Conservation (phyloP, 208 protist genomes). For the Tritrichomonas musculus region DNA sequence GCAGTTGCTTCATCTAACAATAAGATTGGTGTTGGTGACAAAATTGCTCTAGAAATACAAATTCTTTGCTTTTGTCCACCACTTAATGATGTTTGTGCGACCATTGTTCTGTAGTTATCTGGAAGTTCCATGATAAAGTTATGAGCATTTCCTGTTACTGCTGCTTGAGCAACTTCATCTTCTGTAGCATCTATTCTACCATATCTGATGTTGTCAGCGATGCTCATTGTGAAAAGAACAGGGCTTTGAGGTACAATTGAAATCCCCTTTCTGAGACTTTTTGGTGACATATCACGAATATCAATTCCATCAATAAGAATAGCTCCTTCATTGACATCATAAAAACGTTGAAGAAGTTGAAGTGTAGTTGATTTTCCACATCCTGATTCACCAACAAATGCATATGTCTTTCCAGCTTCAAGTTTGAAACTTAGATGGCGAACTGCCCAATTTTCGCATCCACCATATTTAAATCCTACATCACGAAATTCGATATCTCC, state of each 20-base stretch:
- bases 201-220: constrained; percentile 42
- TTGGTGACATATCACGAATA: constrained; percentile 48
- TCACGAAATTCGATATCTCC: too few relatives aligned
- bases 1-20: constrained; percentile 4
- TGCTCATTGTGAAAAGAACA: too few relatives aligned
- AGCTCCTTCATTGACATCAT: constrained; percentile 60
- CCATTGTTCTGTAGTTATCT: not conserved
- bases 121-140: constrained; percentile 38
- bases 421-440: constrained; percentile 51
- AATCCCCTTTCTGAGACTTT: constrained; percentile 51
- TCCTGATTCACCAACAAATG: constrained; percentile 41
- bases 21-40: too few relatives aligned
- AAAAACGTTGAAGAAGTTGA: constrained; percentile 79
- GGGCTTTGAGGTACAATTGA: constrained; percentile 31
- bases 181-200: constrained; percentile 37
- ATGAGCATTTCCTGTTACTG: too few relatives aligned
- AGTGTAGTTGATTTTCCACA: constrained; percentile 45
- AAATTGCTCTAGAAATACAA: not conserved
- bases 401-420: constrained; percentile 34
- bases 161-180: too few relatives aligned
- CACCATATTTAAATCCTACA: too few relatives aligned
- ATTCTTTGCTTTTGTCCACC: too few relatives aligned
- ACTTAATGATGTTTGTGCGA: too few relatives aligned
- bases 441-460: too few relatives aligned
- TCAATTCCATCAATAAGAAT: constrained; percentile 41